Evolutionary conservation across 208 protist genomes (phyloP), one percentile per base, ranked within the genome.

Genomic region (Porcisia hertigi): DNA sequence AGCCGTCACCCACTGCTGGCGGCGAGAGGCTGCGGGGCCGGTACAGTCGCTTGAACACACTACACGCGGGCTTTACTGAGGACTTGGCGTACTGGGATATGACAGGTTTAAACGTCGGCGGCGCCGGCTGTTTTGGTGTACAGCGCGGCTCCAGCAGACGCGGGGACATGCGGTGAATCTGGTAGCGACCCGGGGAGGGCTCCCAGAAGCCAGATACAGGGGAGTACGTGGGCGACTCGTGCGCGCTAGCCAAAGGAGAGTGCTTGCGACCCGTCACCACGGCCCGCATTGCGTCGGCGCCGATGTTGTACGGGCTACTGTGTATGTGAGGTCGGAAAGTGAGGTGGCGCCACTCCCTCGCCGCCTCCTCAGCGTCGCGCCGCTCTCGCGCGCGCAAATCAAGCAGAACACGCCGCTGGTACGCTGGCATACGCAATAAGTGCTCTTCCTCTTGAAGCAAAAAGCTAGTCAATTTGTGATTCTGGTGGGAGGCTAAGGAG

Each of bases 341-440:
- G 23, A 92, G 69, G n/a, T 92, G 78, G 14, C 67, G 76, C 86
- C 84, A 83, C 55, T 88, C 75, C 30, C 71, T 72, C 34, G 82
- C 83, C 43, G 92, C 77, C 59, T 81, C 86, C 54, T 87, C 83
- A 20, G 71, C 79, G 64, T 95, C 88, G 25, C 88, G 81, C 41
- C 85, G 77, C 74, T 88, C 81, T 23, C 76, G 77, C 18, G 83
- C 88, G 36, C 88, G 85, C 82, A 91, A 69, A 59, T 93, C 88
- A 8, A 90, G 83, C 54, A 95, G 39, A 47, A 95, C 81, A 30
- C 88, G 91, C 43, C 81, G 82, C 67, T 91, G 87, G 74, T 89
- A 92, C n/a, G 79, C 82, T 16, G 88, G 86, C 79, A 93, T 82
- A 14, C 66, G 54, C 36, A 75, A 34, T 30, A 73, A 72, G 54